phyloP scores from a whole-genome alignment of 1,284 basidiomycete species.

The Ceratobasidium sp. region DNA sequence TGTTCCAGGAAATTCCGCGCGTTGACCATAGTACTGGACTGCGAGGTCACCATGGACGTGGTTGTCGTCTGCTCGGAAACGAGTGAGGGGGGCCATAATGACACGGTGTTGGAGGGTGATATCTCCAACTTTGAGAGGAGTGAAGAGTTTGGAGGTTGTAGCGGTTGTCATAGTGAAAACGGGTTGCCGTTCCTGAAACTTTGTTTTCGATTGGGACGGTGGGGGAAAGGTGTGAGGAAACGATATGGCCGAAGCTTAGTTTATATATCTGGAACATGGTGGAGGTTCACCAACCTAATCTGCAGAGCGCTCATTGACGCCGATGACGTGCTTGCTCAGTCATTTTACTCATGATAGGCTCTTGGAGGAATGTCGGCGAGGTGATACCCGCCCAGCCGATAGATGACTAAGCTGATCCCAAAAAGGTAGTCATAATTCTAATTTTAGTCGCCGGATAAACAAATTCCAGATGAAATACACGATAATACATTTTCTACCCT shows the following conservation, averaged over 20 bases:
- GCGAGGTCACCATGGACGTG: conserved; percentile 50
- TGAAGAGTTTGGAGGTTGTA: too few species aligned
- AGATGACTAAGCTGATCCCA: not conserved
- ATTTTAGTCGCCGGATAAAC: not conserved
- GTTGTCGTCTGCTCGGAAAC: conserved; percentile 52
- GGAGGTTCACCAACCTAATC: too few species aligned
- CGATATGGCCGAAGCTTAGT: too few species aligned
- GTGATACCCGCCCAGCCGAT: not conserved
- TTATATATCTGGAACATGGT: too few species aligned
- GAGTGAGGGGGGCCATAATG: conserved; percentile 62
- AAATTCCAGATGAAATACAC: not conserved
- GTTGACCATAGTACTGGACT: conserved; percentile 50
- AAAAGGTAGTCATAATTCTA: not conserved
- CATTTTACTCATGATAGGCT: too few species aligned
- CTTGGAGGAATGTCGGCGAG: not conserved
- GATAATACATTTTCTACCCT: conserved; percentile 2
- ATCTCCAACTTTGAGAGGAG: conserved; percentile 58
- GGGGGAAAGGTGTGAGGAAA: too few species aligned
- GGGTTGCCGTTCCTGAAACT: too few species aligned
- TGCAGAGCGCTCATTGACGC: too few species aligned
- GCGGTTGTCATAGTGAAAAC: too few species aligned
- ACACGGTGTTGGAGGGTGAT: conserved; percentile 59
- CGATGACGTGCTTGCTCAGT: too few species aligned
- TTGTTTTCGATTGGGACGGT: too few species aligned
- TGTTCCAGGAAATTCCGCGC: conserved; percentile 47